These are phyloP conservation scores for Sugiyamaella paludigena DNA, from an alignment of 1,139 yeast genomes.

Conservation along the genomic window DNA sequence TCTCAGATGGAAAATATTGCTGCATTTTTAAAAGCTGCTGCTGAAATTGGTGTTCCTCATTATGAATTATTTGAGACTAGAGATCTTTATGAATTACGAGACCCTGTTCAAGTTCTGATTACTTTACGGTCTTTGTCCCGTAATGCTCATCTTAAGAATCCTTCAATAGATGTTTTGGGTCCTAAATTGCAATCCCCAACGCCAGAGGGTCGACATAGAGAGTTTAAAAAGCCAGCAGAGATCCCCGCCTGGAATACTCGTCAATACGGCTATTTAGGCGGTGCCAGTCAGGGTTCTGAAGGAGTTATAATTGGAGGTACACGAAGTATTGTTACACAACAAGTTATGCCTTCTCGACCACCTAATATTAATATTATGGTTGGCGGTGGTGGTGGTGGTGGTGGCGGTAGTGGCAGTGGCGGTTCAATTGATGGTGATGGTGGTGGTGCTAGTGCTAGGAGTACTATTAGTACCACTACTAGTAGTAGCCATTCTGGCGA, in stretches of 20 bases:
- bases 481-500: background rate
- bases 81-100: slow-evolving; percentile 69
- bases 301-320: slow-evolving; percentile 51
- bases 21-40: slow-evolving; percentile 57
- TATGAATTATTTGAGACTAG: slow-evolving; percentile 83
- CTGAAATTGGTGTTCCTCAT: slow-evolving; percentile 72
- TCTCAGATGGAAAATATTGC: slow-evolving; percentile 79
- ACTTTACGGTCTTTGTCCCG: slow-evolving; percentile 74
- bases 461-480: background rate
- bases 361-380: slow-evolving; percentile 18
- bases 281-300: slow-evolving; percentile 53
- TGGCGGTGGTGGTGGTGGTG: background rate
- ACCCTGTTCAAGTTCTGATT: slow-evolving; percentile 74
- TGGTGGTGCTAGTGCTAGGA: slow-evolving; percentile 1
- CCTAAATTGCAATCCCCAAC: slow-evolving; percentile 41
- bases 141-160: slow-evolving; percentile 49
- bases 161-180: slow-evolving; percentile 49
- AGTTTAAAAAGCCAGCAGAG: slow-evolving; percentile 36
- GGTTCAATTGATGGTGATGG: background rate
- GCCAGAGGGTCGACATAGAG: slow-evolving; percentile 29
- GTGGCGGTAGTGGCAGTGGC: background rate
- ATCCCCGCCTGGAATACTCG: slow-evolving; percentile 52
- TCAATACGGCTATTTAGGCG: slow-evolving; percentile 59
- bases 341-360: slow-evolving; percentile 16
- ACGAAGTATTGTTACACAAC: slow-evolving; percentile 41